Evolutionary conservation across 495 filamentous ascomycete species (phyloP), one percentile per base, ranked within the genome.

Genomic region (Penicillium tannophilum): DNA sequence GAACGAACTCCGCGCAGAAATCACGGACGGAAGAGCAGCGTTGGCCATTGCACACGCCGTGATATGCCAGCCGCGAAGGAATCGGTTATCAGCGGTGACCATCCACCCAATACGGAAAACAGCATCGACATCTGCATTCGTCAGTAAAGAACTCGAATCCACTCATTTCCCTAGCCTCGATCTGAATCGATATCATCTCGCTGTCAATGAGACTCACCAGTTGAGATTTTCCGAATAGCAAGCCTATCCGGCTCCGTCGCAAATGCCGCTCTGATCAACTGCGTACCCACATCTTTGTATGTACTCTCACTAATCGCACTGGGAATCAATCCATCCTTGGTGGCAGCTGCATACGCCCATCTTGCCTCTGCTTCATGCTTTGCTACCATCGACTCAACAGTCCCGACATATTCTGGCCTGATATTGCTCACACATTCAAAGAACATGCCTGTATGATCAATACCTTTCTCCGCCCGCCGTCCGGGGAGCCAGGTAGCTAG

Each of bases 31-130:
- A 1, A 64, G 28, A 4, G 49, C 39, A 8, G 66, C 66, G 10
- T 63, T 59, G n/a, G 73, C 75, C n/a, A 52, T 54, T 10, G 67
- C 67, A 56, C 68, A 67, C 1, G 72, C 31, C 0, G 54, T 42
- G 6, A 59, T 14, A 9, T 66, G 20, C 73, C 73, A 78, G 59
- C 61, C 58, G 1, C 17, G n/a, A 17, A 74, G 17, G 0, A 1
- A 2, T 0, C 0, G 20, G 55, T 58, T 36, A 9, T 20, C 19
- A 3, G 23, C 3, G 20, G 30, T 33, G 26, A 67, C 36, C 46
- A 56, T 23, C 12, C 58, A 49, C 9, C 68, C 64, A 45, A 75
- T 71, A 46, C 65, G 58, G 47, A 56, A 72, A 36, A 73, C 43
- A 20, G 67, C 53, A 39, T 75, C 61, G 48, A 65, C 63, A 58